Evolutionary conservation across 495 filamentous ascomycete genomes (phyloP), one percentile per base, ranked within the genome.

Genomic region (Mytilinidion resinicola): DNA sequence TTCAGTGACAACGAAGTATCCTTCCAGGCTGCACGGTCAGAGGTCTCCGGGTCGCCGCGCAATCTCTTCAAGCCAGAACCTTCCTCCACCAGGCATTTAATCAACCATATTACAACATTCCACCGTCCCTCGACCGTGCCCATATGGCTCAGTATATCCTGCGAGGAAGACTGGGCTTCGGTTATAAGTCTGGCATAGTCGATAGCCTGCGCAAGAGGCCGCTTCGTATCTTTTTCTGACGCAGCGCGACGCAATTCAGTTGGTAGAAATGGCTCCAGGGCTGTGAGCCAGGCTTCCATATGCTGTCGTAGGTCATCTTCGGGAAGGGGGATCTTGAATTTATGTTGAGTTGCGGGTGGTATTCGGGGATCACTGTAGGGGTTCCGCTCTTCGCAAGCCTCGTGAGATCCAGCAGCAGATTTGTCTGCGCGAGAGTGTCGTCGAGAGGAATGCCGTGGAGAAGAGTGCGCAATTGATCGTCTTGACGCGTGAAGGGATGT

Each of bases 191-290:
- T 38, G 8, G 62, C 41, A 9, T 62, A 37, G 52, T 56, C 59
- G 15, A 60, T 9, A 1, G 59, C 15, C 6, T 55, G 30, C 7
- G 41, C 59, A n/a, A 37, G 33, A 6, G 11, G 33, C 19, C 38
- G 9, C n/a, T n/a, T 34, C 15, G 50, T 37, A 30, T n/a, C 21
- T 3, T 42, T 36, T 15, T 14, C 34, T 9, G 33, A 7, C 2
- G 58, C 35, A 9, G 47, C 36, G 8, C 46, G 19, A 7, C 69
- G 72, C 49, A 77, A 62, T 43, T 72, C 55, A 8, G 64, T 59
- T 50, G 72, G 73, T 33, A 82, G 65, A 64, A 74, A 76, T 57
- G 69, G 51, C 41, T 78, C 76, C 33, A 84, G 53, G 14, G 71
- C 60, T 4, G 67, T 64, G 15, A 76, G 62, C 80, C 80, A 84